Conservation (phyloP, 208 protist species). For the Herpetomonas samuelpessoai region DNA sequence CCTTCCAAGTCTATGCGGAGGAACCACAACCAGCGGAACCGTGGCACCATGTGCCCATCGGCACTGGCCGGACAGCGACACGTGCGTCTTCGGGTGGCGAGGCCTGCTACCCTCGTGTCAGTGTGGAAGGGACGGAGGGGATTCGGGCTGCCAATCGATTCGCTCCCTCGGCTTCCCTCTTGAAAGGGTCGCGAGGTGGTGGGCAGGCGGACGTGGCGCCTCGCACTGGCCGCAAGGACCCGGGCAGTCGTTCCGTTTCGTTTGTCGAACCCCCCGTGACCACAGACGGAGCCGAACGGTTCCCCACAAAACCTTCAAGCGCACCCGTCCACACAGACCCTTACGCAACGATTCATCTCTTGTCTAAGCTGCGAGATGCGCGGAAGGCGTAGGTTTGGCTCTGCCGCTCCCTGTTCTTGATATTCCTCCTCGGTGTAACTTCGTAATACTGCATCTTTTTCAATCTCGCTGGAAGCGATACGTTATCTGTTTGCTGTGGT, state of each 20-base stretch:
- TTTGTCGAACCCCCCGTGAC: background rate
- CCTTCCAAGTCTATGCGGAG: background rate
- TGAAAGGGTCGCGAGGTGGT: too few species aligned
- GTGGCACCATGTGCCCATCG: background rate
- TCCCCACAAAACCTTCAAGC: too few species aligned
- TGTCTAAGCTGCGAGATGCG: background rate
- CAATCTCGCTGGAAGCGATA: too few species aligned
- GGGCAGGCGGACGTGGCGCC: too few species aligned
- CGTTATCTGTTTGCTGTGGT: too few species aligned
- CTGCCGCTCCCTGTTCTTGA: background rate
- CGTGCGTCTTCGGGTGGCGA: background rate
- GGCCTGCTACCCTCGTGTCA: background rate
- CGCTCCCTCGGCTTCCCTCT: too few species aligned
- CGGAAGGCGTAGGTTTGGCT: background rate
- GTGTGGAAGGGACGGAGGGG: too few species aligned
- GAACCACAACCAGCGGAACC: background rate
- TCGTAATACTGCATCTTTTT: too few species aligned
- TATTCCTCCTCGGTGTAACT: too few species aligned
- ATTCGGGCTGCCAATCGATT: too few species aligned
- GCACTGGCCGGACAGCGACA: too few species aligned
- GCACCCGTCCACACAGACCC: background rate
- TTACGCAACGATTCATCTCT: background rate
- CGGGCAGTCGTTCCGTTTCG: conserved; percentile 1
- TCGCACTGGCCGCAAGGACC: too few species aligned
- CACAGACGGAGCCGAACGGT: background rate